Conservation (phyloP, 192 early-diverging fungal genomes). For the Podila verticillata region DNA sequence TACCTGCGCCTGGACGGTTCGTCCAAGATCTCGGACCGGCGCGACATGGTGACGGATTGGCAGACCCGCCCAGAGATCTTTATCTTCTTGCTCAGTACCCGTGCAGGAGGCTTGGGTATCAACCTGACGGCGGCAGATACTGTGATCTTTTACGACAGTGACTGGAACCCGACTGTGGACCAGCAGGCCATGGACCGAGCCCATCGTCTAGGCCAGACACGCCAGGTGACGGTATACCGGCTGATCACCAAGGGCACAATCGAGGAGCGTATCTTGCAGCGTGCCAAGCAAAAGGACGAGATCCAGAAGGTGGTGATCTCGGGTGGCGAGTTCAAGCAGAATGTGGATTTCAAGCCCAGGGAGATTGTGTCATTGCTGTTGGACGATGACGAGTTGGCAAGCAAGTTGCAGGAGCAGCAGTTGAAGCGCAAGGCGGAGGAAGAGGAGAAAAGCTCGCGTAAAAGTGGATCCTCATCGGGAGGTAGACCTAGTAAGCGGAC, state of each 20-base stretch:
- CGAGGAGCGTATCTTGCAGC: slow-evolving; percentile 82
- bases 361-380: slow-evolving; percentile 89
- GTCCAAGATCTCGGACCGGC: slow-evolving; percentile 85
- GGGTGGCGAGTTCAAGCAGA: slow-evolving; percentile 84
- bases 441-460: slow-evolving; percentile 50
- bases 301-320: slow-evolving; percentile 95
- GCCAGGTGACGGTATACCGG: slow-evolving; percentile 86
- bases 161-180: slow-evolving; percentile 93
- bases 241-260: slow-evolving; percentile 84
- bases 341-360: slow-evolving; percentile 86
- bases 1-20: slow-evolving; percentile 92
- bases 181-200: slow-evolving; percentile 93
- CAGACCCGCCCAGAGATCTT: slow-evolving; percentile 89
- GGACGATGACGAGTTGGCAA: slow-evolving; percentile 76
- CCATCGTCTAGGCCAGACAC: slow-evolving; percentile 86
- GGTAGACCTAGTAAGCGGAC: slow-evolving; percentile 20
- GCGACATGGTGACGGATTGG: slow-evolving; percentile 94
- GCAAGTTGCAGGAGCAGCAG: slow-evolving; percentile 63
- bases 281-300: slow-evolving; percentile 91
- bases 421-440: slow-evolving; percentile 65
- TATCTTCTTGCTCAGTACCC: slow-evolving; percentile 84
- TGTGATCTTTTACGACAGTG: slow-evolving; percentile 88
- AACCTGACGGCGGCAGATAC: slow-evolving; percentile 93
- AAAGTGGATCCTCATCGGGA: slow-evolving; percentile 1
- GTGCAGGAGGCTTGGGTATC: slow-evolving; percentile 89